Percentiles rank a stretch among this genome's conserved stretches.
Evolutionary conservation across 805 yeast species (phyloP).

Genomic region (Suhomyces xylopsoci): DNA sequence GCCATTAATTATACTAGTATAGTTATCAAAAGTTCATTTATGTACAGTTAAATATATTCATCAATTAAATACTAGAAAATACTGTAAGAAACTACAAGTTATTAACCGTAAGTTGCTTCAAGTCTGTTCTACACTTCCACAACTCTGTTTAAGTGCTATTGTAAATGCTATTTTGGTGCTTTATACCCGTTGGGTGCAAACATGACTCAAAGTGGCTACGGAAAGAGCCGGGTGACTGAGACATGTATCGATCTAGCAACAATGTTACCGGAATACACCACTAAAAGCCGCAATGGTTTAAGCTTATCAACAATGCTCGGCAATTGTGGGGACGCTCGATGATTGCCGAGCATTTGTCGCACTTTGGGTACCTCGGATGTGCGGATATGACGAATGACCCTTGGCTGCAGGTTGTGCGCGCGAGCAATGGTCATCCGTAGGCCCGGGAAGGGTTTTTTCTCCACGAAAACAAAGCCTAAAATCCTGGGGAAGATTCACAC

Average conservation of each 20-base stretch:
- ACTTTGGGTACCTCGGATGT: not conserved
- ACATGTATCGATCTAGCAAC: not conserved
- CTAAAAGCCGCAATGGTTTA: not conserved
- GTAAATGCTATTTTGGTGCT: too few species aligned
- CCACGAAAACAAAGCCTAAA: not conserved
- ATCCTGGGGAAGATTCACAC: constrained; percentile 4
- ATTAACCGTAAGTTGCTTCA: too few species aligned
- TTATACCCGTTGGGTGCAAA: too few species aligned
- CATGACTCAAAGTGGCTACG: not conserved
- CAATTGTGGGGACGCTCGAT: not conserved
- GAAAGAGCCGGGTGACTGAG: not conserved
- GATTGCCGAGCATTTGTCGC: not conserved
- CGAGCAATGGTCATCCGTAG: not conserved
- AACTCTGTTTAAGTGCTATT: too few species aligned
- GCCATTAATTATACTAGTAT: not conserved
- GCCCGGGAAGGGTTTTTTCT: not conserved
- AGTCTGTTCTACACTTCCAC: too few species aligned
- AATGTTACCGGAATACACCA: not conserved
- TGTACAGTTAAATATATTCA: not conserved
- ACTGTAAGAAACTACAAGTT: too few species aligned
- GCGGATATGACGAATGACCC: not conserved
- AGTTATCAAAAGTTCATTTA: constrained; percentile 11
- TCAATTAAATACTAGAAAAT: too few species aligned
- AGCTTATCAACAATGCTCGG: not conserved
- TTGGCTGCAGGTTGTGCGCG: not conserved